A percentile compares a stretch with the other conserved stretches of the same genome.
Conservation (phyloP, 1,284 basidiomycete species). For the Phellinidium pouzarii region DNA sequence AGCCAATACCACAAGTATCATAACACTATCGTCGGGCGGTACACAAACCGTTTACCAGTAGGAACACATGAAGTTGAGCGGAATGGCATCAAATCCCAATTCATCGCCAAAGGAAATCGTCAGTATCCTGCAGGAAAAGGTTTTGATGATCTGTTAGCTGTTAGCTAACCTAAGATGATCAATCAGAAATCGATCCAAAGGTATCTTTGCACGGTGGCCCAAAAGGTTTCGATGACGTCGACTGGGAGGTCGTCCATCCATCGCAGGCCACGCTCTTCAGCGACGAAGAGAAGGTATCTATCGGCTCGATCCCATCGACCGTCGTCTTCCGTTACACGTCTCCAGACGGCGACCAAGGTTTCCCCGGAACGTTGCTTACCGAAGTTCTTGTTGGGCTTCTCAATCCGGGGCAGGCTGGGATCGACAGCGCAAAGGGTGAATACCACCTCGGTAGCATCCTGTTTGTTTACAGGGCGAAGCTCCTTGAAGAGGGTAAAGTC, state of each 20-base stretch:
- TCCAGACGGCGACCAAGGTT: conserved; percentile 62
- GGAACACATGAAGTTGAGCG: conserved; percentile 47
- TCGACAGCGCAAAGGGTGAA: conserved; percentile 30
- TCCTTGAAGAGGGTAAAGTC: conserved; percentile 44
- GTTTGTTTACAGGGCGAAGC: conserved; percentile 59
- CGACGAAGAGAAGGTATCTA: conserved; percentile 40
- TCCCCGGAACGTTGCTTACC: conserved; percentile 48
- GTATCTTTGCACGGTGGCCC: conserved; percentile 70
- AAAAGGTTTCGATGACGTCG: conserved; percentile 50
- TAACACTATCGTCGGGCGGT: conserved; percentile 67
- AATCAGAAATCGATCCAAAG: conserved; percentile 41
- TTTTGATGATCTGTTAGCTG: not conserved
- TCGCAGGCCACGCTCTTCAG: conserved; percentile 49
- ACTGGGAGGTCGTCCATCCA: conserved; percentile 43
- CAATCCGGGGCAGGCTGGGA: conserved; percentile 36
- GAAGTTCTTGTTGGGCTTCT: conserved; percentile 57
- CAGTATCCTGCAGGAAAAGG: conserved; percentile 17
- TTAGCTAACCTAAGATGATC: too few species aligned
- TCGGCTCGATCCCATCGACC: conserved; percentile 33
- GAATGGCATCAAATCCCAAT: conserved; percentile 42
- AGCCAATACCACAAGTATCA: conserved; percentile 50
- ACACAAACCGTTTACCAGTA: conserved; percentile 63
- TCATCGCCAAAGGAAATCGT: conserved; percentile 50
- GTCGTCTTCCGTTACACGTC: conserved; percentile 56
- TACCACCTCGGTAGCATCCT: conserved; percentile 55